Percentiles rank a stretch among this genome's conserved stretches.
These are phyloP conservation scores for Thraustotheca clavata DNA, from an alignment of 352 stramenopile genomes.

Conservation along the genomic window DNA sequence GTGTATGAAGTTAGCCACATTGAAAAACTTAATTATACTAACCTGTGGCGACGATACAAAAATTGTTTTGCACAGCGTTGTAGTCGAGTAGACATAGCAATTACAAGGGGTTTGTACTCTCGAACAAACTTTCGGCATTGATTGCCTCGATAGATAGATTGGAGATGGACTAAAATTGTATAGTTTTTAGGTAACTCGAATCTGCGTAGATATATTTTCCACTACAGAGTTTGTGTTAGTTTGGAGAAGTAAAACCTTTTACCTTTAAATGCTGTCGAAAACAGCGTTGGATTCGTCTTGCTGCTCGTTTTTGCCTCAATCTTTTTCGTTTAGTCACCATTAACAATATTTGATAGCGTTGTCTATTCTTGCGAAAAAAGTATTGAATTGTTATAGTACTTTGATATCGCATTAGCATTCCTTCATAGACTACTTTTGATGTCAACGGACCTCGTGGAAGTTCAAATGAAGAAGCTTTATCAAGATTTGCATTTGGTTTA, in stretches of 20 bases:
- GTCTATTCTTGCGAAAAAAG: constrained; percentile 36
- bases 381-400: constrained; percentile 34
- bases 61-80: constrained; percentile 26
- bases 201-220: constrained; percentile 37
- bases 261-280: constrained; percentile 32
- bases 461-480: background rate
- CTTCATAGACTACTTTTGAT: constrained; percentile 27
- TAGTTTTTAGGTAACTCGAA: constrained; percentile 35
- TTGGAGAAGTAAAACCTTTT: background rate
- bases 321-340: constrained; percentile 36
- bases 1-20: background rate
- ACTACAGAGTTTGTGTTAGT: constrained; percentile 15
- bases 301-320: constrained; percentile 33
- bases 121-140: constrained; percentile 27
- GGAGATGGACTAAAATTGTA: constrained; percentile 31
- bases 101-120: constrained; percentile 24
- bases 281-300: constrained; percentile 44
- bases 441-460: background rate
- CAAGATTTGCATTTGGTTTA: background rate
- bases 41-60: constrained; percentile 31
- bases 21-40: background rate
- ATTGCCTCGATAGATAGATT: constrained; percentile 40
- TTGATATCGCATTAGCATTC: constrained; percentile 32
- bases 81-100: constrained; percentile 31
- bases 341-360: constrained; percentile 30